Percentiles rank a stretch among this genome's conserved stretches.
These are phyloP conservation scores for Mrakia frigida DNA, from an alignment of 768 basidiomycete genomes.

Conservation along the genomic window DNA sequence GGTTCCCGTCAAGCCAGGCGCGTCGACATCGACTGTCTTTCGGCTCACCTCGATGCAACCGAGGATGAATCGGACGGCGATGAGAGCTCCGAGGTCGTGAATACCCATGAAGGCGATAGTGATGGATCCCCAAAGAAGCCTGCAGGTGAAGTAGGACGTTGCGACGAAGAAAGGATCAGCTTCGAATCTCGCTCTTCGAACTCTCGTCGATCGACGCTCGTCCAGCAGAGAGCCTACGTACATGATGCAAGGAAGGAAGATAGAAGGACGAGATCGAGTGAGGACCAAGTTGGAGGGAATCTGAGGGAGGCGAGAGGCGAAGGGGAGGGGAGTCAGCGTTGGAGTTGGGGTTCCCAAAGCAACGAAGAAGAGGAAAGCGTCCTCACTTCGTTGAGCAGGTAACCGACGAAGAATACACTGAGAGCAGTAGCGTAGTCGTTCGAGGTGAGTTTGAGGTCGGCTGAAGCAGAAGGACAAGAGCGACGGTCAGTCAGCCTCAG, in stretches of 20 bases:
- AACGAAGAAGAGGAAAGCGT: background rate
- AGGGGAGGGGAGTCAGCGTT: background rate
- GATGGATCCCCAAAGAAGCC: conserved; percentile 16
- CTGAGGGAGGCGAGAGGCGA: background rate
- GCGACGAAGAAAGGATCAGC: background rate
- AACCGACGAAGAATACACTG: conserved; percentile 45
- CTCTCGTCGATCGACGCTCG: background rate
- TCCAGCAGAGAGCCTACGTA: background rate
- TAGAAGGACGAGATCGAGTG: conserved; percentile 31
- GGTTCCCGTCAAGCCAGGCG: no score
- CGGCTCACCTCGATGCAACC: conserved; percentile 40
- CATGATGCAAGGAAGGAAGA: conserved; percentile 29
- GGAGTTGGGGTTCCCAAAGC: background rate
- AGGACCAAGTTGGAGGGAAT: conserved; percentile 26
- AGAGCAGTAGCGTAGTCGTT: conserved; percentile 42
- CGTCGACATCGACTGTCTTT: no score
- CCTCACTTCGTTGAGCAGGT: conserved; percentile 39
- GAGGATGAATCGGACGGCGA: conserved; percentile 31
- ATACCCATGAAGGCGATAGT: background rate
- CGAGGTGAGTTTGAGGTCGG: conserved; percentile 41
- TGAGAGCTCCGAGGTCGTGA: background rate
- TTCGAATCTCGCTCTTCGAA: background rate
- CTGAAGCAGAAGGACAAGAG: background rate
- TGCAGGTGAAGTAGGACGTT: background rate
- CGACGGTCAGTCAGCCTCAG: no score